Base-by-base conservation (phyloP, 495 filamentous ascomycete species). In the Penicillium arizonense region DNA sequence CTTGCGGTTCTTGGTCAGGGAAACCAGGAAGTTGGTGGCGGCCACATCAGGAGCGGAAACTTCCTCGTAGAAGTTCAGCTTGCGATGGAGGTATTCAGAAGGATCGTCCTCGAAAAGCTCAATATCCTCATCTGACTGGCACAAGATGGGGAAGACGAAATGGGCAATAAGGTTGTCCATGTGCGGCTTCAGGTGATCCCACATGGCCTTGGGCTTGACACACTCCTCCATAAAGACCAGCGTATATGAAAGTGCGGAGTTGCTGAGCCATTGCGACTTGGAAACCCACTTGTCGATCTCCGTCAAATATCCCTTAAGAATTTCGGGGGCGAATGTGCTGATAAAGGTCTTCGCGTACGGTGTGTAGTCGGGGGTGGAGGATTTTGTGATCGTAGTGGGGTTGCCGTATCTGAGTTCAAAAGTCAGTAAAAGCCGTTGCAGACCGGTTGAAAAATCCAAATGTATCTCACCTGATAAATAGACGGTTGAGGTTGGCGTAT, bases 11-110 rank as follows among this genome's bases (percentile, higher is more conserved):
- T 97, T 97, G 47, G 95, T 97, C 44, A 98, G 80, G 20, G 90
- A 90, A 50, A 96, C 89, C 55, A 98, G 72, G 76, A 98, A 96
- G 64, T 97, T 97, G 4, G 91, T 96, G 3, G 95, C 94, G 4
- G 95, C 91, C 50, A 97, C 90, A 69, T 98, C 94, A 5, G 94
- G 94, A 12, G 94, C 86, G 1, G 95, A 93, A 12, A 96, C 90
- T 63, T 98, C 94, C 73, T 98, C 94, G 65, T 95, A 98, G 69
- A 89, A 97, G 70, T 97, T 97, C 42, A 98, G 73, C 70, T 97
- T 97, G 41, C 93, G 85, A 72, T 97, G 94, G 14, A 98, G 82
- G 63, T 97, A 98, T 63, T 98, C 94, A 38, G 92, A 87, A 1
- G 94, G 94, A 57, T 98, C 93, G 5, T 87, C 82, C 62, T 96